Base-by-base conservation (phyloP, 768 basidiomycete species). In the Asterophora parasitica region DNA sequence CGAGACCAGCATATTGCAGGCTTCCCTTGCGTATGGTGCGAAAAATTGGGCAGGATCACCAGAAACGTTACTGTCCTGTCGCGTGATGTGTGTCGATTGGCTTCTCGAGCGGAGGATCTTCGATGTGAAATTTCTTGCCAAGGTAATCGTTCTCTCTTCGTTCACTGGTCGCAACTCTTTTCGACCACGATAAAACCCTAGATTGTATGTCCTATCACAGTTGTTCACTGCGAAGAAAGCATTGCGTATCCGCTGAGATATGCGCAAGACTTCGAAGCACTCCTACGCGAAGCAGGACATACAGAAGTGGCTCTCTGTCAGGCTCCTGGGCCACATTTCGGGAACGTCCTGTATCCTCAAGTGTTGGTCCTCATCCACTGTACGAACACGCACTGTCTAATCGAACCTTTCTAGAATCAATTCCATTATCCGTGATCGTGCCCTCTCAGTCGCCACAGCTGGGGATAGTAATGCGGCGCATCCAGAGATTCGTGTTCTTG, bases 261-360 rank as follows among this genome's bases (percentile, higher is more conserved):
- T 17, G 51, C 63, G 4, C 36, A 64, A 33, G 58, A 58, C 1
- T 54, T 66, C 3, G 49, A 47, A 11, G 30, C 40, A 4, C 15
- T 44, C 1, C 47, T 70, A n/a, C 30, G 43, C 9, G 40, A 50
- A 4, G 61, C 58, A 7, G 60, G 60, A 2, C 54, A 63, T 1
- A 16, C 50, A 4, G 35, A 50, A 2, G 58, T 60, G 2, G 44
- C 52, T 9, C 42, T 67, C 3, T 51, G 57, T 42, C 38, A 54
- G 17, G 56, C 68, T 1, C 52, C 57, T 12, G 64, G 61, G 4
- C 53, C 69, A n/a, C 67, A 68, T 47, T 64, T 58, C 27, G 63
- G 54, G 4, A 51, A 52, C 34, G 48, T 65, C 7, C 59, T 61
- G 5, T 50, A 63, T 46, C 54, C 58, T 4, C 44, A 57, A 33